Percentiles rank a stretch among this genome's conserved stretches.
Conservation (phyloP, 1,139 yeast species). For the Schwanniomyces etchellsii region DNA sequence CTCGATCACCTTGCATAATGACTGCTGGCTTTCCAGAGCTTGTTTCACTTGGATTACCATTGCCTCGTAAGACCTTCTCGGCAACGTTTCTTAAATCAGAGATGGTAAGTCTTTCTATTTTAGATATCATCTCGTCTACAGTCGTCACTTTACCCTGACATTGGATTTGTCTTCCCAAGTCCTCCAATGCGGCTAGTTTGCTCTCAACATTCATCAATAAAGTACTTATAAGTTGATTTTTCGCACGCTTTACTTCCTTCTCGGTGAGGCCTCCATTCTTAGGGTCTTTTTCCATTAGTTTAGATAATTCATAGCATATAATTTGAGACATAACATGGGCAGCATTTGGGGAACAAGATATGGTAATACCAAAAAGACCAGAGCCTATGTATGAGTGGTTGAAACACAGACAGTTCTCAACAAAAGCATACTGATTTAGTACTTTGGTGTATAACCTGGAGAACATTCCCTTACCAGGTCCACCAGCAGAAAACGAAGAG, state of each 20-base stretch:
- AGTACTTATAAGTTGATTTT: slow-evolving; percentile 86
- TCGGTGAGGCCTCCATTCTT: slow-evolving; percentile 58
- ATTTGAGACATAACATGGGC: slow-evolving; percentile 81
- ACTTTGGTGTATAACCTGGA: slow-evolving; percentile 89
- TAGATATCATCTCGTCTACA: slow-evolving; percentile 75
- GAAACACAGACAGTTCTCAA: slow-evolving; percentile 83
- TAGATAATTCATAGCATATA: slow-evolving; percentile 68
- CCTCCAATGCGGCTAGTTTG: slow-evolving; percentile 87
- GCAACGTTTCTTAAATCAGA: slow-evolving; percentile 73
- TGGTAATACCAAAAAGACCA: slow-evolving; percentile 86
- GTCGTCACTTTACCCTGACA: slow-evolving; percentile 76
- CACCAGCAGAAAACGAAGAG: slow-evolving; percentile 97
- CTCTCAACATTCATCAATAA: slow-evolving; percentile 90
- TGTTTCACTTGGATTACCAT: slow-evolving; percentile 42
- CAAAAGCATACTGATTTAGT: slow-evolving; percentile 83
- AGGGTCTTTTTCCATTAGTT: slow-evolving; percentile 49
- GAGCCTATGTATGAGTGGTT: slow-evolving; percentile 88
- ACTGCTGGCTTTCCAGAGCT: slow-evolving; percentile 70
- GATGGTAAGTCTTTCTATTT: slow-evolving; percentile 63
- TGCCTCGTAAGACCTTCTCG: slow-evolving; percentile 66
- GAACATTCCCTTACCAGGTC: slow-evolving; percentile 99
- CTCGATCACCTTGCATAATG: slow-evolving; percentile 86
- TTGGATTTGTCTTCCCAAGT: slow-evolving; percentile 91
- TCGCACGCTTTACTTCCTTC: slow-evolving; percentile 80
- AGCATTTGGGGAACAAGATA: slow-evolving; percentile 81